A percentile compares a stretch with the other conserved stretches of the same genome.
phyloP scores from a whole-genome alignment of 306 rosid genomes.

The Cicer bijugum region DNA sequence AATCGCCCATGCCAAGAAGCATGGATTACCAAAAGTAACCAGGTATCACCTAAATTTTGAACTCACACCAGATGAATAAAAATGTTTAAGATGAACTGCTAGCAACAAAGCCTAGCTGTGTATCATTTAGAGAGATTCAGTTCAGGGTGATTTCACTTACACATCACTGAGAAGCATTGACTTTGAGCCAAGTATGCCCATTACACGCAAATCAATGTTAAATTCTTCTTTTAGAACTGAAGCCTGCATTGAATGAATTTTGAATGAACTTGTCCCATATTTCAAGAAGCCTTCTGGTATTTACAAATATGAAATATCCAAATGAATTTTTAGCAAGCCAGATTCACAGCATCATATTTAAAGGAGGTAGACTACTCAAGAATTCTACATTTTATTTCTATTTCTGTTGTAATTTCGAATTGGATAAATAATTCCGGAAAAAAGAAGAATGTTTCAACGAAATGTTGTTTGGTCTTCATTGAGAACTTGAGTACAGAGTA shows the following conservation, averaged over 20 bases:
- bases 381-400: background rate
- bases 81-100: background rate
- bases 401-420: background rate
- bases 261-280: conserved; percentile 24
- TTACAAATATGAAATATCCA: conserved; percentile 23
- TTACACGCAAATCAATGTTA: conserved; percentile 91
- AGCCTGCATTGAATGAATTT: conserved; percentile 57
- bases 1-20: conserved; percentile 17
- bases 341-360: conserved; percentile 23
- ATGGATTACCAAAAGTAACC: conserved; percentile 26
- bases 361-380: background rate
- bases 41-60: conserved; percentile 1
- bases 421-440: background rate
- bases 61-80: conserved; percentile 12
- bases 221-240: conserved; percentile 89
- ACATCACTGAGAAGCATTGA: conserved; percentile 80
- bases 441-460: background rate
- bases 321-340: conserved; percentile 35
- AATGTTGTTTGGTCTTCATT: background rate
- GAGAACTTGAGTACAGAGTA: too few species aligned
- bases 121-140: conserved; percentile 26
- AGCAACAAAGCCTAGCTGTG: background rate
- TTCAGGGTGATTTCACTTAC: conserved; percentile 62
- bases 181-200: conserved; percentile 85
- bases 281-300: conserved; percentile 28